Evolutionary conservation across 1,284 basidiomycete species (phyloP), one percentile per base, ranked within the genome.

Genomic region (Naganishia liquefaciens): DNA sequence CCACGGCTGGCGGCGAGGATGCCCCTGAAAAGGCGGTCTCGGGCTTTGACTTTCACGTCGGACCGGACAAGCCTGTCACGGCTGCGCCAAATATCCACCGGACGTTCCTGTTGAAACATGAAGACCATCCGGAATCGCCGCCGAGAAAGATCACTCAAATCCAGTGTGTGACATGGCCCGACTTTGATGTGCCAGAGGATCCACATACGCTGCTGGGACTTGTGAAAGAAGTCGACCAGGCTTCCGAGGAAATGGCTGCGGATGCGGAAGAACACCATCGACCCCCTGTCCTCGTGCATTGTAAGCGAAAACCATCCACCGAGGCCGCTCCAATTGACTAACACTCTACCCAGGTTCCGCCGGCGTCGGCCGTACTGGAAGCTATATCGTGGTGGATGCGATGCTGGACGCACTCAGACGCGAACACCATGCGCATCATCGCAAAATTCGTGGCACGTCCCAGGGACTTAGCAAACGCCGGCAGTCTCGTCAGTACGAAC

Each of bases 161-260:
- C 52, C 93, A 97, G 76, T 95, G 91, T 73, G 82, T 93, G 54
- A 87, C 88, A 37, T 97, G 93, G 93, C 91, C 92, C 2, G 93
- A 97, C 73, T 88, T 95, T 80, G 93, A 93, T 74, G 91, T 96
- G 2, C 93, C 93, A 1, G 86, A 88, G 10, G 86, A 90, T 64
- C 87, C 92, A 0, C 80, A 84, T 5, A 87, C 87, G 3, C 80
- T 96, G 28, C 78, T 95, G 47, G 80, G 83, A 5, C 82, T 96
- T 39, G 84, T 95, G 69, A 76, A 77, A 37, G 81, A 85, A 63
- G 84, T 86, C 27, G 82, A 86, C 65, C 60, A 66, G 3, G 84
- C 84, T 39, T 83, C 85, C 54, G 83, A 86, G 0, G 85, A 87
- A 54, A 79, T 80, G 42, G 82, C 82, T 4, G 80, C 82, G 5